Evolutionary conservation across 768 basidiomycete genomes (phyloP).

Genomic region (Amyloporia xantha): DNA sequence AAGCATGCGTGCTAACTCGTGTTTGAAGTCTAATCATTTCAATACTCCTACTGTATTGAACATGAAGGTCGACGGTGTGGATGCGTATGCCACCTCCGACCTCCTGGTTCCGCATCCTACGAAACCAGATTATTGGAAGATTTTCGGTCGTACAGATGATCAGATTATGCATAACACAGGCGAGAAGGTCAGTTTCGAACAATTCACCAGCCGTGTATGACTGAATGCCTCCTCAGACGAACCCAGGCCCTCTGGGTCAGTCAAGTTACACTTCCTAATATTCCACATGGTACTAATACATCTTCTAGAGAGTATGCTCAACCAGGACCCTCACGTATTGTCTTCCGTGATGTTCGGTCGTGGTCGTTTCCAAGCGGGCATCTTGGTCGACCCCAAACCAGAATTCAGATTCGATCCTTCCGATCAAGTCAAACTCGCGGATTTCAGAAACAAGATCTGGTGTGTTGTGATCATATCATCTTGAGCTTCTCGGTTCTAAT

Average conservation of each 20-base stretch:
- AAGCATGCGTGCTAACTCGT: too few relatives aligned
- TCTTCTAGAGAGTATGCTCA: slow-evolving; percentile 29
- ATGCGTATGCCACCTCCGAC: slow-evolving; percentile 35
- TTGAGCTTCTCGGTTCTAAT: background rate
- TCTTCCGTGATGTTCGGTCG: slow-evolving; percentile 35
- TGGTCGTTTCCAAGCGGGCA: slow-evolving; percentile 33
- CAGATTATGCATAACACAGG: slow-evolving; percentile 39
- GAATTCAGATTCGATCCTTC: slow-evolving; percentile 25
- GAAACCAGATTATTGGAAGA: slow-evolving; percentile 28
- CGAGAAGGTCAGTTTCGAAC: slow-evolving; percentile 28
- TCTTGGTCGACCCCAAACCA: slow-evolving; percentile 32
- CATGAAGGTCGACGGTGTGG: slow-evolving; percentile 23
- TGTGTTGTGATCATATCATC: slow-evolving; percentile 6
- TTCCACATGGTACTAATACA: too few relatives aligned
- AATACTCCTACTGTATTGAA: slow-evolving; percentile 25
- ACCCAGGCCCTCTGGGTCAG: slow-evolving; percentile 30
- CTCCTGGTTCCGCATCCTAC: slow-evolving; percentile 36
- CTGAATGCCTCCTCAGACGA: slow-evolving; percentile 24
- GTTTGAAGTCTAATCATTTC: background rate
- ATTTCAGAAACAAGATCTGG: slow-evolving; percentile 33
- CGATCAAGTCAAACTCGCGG: slow-evolving; percentile 23
- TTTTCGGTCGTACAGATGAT: slow-evolving; percentile 39
- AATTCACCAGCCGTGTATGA: background rate
- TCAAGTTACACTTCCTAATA: too few relatives aligned
- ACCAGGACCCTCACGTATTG: slow-evolving; percentile 27